These are phyloP conservation scores for Aspergillus sp. DNA, from an alignment of 2,329 filamentous ascomycete genomes.

Conservation along the genomic window DNA sequence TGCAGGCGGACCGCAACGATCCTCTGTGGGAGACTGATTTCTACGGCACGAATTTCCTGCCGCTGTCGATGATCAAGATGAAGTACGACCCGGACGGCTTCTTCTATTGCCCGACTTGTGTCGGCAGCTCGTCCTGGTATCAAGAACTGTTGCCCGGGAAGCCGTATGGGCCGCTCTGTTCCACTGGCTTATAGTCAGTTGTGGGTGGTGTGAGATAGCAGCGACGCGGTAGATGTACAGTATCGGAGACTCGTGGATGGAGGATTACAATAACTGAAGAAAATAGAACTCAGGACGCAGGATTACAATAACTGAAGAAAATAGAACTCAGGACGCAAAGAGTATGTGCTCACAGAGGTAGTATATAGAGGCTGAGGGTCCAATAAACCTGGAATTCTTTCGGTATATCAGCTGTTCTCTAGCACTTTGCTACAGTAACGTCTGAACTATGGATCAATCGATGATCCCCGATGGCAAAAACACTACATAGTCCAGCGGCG, in stretches of 20 bases:
- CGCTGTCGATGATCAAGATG: slow-evolving; percentile 11
- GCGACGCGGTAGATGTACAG: too few relatives aligned
- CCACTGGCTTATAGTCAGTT: not conserved
- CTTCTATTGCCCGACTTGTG: slow-evolving; percentile 17
- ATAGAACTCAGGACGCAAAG: too few relatives aligned
- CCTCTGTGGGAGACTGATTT: slow-evolving; percentile 15
- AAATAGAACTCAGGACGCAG: too few relatives aligned
- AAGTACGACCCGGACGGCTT: slow-evolving; percentile 14
- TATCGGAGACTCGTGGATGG: too few relatives aligned
- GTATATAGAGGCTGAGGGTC: too few relatives aligned
- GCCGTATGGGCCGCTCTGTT: slow-evolving; percentile 7
- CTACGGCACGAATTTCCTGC: slow-evolving; percentile 9
- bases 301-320: too few relatives aligned
- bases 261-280: too few relatives aligned
- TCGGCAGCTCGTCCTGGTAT: slow-evolving; percentile 12
- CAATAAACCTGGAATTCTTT: too few relatives aligned
- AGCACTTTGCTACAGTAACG: too few relatives aligned
- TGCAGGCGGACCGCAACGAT: slow-evolving; percentile 16
- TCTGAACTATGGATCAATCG: slow-evolving; percentile 41
- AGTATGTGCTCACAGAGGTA: too few relatives aligned
- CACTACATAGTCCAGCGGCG: slow-evolving; percentile 66
- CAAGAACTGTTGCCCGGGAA: not conserved
- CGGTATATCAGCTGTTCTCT: too few relatives aligned
- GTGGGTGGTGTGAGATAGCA: too few relatives aligned
- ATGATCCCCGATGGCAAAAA: slow-evolving; percentile 59